These are phyloP conservation scores for Verticillium nonalfalfae DNA, from an alignment of 2,329 filamentous ascomycete species.

Conservation along the genomic window DNA sequence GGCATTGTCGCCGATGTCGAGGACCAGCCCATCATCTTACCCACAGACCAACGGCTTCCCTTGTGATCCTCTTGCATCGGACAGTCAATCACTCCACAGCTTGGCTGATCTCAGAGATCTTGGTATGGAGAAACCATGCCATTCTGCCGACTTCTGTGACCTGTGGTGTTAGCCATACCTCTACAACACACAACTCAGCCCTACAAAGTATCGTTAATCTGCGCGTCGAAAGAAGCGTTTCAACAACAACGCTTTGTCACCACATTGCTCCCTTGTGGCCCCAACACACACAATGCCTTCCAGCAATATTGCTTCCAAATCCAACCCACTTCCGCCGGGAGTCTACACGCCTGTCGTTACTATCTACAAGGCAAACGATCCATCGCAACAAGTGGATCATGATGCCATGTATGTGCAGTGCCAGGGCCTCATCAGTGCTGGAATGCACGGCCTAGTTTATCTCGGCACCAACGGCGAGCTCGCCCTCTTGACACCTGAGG, in stretches of 20 bases:
- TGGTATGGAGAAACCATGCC: too few species aligned
- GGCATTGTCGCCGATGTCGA: too few species aligned
- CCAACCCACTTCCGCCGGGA: conserved; percentile 30
- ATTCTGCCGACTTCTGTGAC: too few species aligned
- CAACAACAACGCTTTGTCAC: not conserved
- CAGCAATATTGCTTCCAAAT: conserved; percentile 25
- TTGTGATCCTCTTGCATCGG: too few species aligned
- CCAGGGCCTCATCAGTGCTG: conserved; percentile 31
- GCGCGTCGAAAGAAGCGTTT: not conserved
- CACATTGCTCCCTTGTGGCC: not conserved
- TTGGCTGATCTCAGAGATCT: too few species aligned
- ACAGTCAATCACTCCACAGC: too few species aligned
- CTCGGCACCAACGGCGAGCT: conserved; percentile 41
- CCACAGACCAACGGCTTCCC: too few species aligned
- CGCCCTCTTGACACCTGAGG: conserved; percentile 30
- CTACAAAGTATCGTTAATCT: too few species aligned
- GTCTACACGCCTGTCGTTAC: conserved; percentile 41
- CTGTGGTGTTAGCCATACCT: too few species aligned
- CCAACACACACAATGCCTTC: conserved; percentile 15
- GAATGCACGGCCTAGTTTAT: conserved; percentile 38
- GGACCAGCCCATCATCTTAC: too few species aligned
- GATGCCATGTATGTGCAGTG: conserved; percentile 37
- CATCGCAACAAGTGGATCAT: conserved; percentile 32
- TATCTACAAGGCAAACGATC: conserved; percentile 31
- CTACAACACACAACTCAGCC: too few species aligned